A percentile compares a stretch with the other conserved stretches of the same genome.
phyloP scores from a whole-genome alignment of 164 flowering plant genomes.

The Annona cherimola region DNA sequence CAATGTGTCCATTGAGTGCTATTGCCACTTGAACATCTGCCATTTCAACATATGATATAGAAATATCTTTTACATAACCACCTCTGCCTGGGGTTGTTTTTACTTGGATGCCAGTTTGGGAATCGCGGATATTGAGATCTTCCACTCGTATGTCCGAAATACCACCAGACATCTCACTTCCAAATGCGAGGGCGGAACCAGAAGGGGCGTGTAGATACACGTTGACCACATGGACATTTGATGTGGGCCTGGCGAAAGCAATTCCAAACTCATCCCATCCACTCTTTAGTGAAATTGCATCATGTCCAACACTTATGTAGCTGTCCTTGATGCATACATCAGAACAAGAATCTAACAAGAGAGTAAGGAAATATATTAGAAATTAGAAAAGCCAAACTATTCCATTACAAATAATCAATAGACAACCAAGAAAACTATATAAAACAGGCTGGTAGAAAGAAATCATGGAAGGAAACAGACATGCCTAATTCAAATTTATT shows the following conservation, averaged over 20 bases:
- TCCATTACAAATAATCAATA: too few relatives aligned
- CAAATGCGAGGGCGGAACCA: constrained; percentile 59
- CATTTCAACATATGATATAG: constrained; percentile 36
- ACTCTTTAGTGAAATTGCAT: constrained; percentile 61
- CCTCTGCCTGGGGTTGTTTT: constrained; percentile 58
- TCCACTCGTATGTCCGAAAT: constrained; percentile 43
- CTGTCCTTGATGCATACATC: constrained; percentile 59
- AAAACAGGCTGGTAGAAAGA: not conserved
- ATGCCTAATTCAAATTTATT: too few relatives aligned
- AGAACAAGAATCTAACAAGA: constrained; percentile 57
- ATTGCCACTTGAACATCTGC: constrained; percentile 43
- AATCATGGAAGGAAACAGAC: not conserved
- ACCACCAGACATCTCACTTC: constrained; percentile 85
- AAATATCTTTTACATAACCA: constrained; percentile 44
- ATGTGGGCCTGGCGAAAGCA: constrained; percentile 45
- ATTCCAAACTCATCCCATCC: constrained; percentile 89
- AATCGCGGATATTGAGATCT: constrained; percentile 29
- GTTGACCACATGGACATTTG: constrained; percentile 36
- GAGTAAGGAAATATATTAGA: not conserved
- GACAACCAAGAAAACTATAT: not conserved
- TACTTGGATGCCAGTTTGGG: constrained; percentile 38
- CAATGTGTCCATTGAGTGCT: constrained; percentile 34
- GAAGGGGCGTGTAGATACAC: constrained; percentile 35
- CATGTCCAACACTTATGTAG: constrained; percentile 53
- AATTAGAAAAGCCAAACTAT: not conserved